Evolutionary conservation across 768 basidiomycete species (phyloP).

Genomic region (Lactarius vividus): DNA sequence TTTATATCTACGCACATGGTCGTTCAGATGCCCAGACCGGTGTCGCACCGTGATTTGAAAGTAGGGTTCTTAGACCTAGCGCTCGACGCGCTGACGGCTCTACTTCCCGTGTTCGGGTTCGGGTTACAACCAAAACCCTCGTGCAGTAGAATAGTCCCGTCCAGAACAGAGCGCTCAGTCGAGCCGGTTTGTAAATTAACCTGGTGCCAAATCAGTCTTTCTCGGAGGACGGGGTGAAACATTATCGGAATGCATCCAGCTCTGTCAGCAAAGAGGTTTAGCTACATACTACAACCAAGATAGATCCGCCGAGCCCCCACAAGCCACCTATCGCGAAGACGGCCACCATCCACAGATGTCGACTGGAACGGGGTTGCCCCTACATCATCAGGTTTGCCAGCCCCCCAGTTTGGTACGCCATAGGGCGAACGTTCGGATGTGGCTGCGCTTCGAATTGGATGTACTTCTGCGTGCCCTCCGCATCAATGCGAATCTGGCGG

Average conservation of each 20-base stretch:
- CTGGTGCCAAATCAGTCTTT: background rate
- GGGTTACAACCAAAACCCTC: background rate
- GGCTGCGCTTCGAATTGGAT: constrained; percentile 81
- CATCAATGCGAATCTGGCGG: constrained; percentile 75
- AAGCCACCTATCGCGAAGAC: background rate
- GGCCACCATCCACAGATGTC: background rate
- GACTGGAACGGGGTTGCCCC: constrained; percentile 13
- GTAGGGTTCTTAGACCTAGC: background rate
- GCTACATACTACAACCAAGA: constrained; percentile 6
- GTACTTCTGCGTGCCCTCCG: constrained; percentile 69
- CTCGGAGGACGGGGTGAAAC: background rate
- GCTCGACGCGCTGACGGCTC: background rate
- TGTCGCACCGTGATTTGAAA: background rate
- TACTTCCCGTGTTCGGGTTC: background rate
- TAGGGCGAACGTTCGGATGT: constrained; percentile 89
- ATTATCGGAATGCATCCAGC: constrained; percentile 6
- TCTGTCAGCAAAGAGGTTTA: background rate
- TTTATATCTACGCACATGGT: background rate
- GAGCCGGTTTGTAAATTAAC: background rate
- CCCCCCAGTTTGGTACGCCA: constrained; percentile 80
- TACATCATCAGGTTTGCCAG: constrained; percentile 71
- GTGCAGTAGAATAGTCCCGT: background rate
- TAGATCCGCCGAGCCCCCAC: background rate
- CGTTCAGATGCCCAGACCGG: background rate
- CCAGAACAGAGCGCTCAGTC: background rate